Conservation (phyloP, 1,284 basidiomycete genomes). For the Porodaedalea pini region DNA sequence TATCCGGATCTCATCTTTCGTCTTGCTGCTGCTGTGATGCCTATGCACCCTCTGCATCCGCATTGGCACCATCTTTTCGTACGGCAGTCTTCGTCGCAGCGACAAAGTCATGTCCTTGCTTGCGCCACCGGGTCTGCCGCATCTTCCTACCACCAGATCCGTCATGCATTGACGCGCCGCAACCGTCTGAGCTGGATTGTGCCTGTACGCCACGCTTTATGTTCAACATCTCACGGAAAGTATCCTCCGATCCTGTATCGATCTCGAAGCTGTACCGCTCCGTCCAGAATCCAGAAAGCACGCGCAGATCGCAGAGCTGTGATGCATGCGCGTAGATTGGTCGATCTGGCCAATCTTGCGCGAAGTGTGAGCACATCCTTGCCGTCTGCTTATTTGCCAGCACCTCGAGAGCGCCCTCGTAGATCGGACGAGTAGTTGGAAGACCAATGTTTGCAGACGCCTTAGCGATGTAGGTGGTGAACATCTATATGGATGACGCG, state of each 20-base stretch:
- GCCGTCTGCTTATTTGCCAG: slow-evolving; percentile 93
- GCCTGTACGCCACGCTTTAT: slow-evolving; percentile 98
- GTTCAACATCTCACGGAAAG: slow-evolving; percentile 97
- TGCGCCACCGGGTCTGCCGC: slow-evolving; percentile 69
- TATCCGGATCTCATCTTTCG: slow-evolving; percentile 79
- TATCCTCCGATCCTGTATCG: slow-evolving; percentile 96
- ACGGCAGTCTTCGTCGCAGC: slow-evolving; percentile 51
- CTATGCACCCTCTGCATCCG: slow-evolving; percentile 29
- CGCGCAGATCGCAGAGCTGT: slow-evolving; percentile 96
- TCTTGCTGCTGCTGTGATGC: slow-evolving; percentile 40
- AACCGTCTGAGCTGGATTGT: slow-evolving; percentile 89
- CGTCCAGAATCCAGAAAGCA: slow-evolving; percentile 88
- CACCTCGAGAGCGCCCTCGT: slow-evolving; percentile 92
- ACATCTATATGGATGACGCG: slow-evolving; percentile 86
- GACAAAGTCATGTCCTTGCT: slow-evolving; percentile 64
- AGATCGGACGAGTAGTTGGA: slow-evolving; percentile 94
- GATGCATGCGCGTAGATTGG: slow-evolving; percentile 94
- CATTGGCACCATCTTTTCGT: slow-evolving; percentile 29
- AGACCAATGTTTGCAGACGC: slow-evolving; percentile 94
- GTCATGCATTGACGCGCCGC: slow-evolving; percentile 58
- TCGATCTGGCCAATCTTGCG: slow-evolving; percentile 99
- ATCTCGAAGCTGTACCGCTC: slow-evolving; percentile 99
- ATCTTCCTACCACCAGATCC: slow-evolving; percentile 51
- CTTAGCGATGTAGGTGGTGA: slow-evolving; percentile 95
- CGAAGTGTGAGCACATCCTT: slow-evolving; percentile 97